Conservation (phyloP, 768 basidiomycete species). For the Russula emetica region DNA sequence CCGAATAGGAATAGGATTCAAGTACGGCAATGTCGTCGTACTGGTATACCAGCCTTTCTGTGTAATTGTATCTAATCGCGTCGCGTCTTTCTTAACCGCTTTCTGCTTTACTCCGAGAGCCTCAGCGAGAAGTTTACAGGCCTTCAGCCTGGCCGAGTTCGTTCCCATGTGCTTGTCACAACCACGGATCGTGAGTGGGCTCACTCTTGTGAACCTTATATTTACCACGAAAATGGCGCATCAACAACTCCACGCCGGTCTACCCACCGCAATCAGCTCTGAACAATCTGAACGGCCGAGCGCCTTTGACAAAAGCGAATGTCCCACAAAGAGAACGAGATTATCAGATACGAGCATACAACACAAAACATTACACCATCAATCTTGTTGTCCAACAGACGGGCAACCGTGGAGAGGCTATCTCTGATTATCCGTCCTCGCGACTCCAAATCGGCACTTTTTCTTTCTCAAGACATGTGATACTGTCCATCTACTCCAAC, state of each 20-base stretch:
- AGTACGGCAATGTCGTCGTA: neutral
- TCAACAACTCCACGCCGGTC: neutral
- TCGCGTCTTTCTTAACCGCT: neutral
- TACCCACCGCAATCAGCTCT: neutral
- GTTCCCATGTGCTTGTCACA: neutral
- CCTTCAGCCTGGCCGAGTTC: neutral
- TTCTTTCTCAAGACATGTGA: neutral
- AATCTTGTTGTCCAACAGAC: too few relatives aligned
- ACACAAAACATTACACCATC: neutral
- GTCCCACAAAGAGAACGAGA: neutral
- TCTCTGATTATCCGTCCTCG: neutral
- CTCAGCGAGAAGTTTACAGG: neutral
- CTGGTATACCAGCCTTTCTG: neutral
- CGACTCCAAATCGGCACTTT: neutral
- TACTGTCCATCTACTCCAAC: too few relatives aligned
- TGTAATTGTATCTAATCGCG: slow-evolving; percentile 1
- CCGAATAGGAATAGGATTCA: neutral
- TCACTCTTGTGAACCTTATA: neutral
- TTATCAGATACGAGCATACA: neutral
- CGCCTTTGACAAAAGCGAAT: neutral
- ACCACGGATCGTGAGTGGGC: neutral
- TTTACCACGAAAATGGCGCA: neutral
- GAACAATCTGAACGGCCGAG: neutral
- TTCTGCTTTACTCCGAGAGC: neutral
- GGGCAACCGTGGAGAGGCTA: too few relatives aligned